A percentile compares a stretch with the other conserved stretches of the same genome.
Evolutionary conservation across 306 rosid genomes (phyloP).

Genomic region (Quercus mongolica): DNA sequence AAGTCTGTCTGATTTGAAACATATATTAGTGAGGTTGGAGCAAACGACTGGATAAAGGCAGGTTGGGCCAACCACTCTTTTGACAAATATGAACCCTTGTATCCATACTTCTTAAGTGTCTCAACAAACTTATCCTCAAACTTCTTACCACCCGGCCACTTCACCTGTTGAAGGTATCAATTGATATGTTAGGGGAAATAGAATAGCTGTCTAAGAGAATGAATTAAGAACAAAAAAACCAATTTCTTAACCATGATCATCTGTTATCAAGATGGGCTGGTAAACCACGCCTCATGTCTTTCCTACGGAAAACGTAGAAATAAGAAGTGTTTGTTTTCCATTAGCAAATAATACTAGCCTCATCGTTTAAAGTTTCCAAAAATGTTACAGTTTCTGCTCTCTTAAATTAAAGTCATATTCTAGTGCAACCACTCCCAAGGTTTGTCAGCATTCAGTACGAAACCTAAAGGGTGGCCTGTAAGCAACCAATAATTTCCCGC

Average conservation of each 20-base stretch:
- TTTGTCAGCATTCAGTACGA: background rate
- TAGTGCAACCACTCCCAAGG: background rate
- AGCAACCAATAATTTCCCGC: background rate
- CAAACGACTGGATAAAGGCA: conserved; percentile 84
- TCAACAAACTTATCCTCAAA: conserved; percentile 87
- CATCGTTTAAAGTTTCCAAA: background rate
- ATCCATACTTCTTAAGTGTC: conserved; percentile 78
- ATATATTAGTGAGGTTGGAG: conserved; percentile 80
- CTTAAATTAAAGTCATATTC: background rate
- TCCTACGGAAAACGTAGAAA: background rate
- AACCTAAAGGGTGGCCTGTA: background rate
- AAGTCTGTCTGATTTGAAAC: conserved; percentile 67
- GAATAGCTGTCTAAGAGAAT: background rate
- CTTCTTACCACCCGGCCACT: conserved; percentile 61
- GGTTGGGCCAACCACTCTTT: conserved; percentile 85
- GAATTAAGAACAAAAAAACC: background rate
- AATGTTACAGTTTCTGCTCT: background rate
- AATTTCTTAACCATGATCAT: background rate
- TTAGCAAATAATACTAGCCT: background rate
- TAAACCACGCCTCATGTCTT: background rate
- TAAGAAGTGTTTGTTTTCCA: background rate
- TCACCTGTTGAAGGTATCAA: conserved; percentile 58
- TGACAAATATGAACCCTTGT: conserved; percentile 80
- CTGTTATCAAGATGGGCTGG: background rate
- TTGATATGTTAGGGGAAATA: conserved; percentile 21